Percentiles rank a stretch among this genome's conserved stretches.
phyloP scores from a whole-genome alignment of 805 yeast species.

The Candida dajiaensis region DNA sequence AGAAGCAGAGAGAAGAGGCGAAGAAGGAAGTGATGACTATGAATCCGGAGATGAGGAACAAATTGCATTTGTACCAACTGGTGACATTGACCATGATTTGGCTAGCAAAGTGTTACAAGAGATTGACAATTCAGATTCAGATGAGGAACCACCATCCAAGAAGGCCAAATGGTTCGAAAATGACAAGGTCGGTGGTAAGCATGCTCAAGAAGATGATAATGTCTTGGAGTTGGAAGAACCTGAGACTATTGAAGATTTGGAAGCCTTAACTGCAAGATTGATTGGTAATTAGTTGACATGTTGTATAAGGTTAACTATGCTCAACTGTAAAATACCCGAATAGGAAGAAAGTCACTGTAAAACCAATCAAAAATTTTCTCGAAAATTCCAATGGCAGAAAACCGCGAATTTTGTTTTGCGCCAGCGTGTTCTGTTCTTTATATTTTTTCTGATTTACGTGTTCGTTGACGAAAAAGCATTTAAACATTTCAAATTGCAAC shows the following conservation, averaged over 20 bases:
- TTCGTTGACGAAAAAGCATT: neutral
- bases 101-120: constrained; percentile 25
- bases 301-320: too few relatives aligned
- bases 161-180: constrained; percentile 34
- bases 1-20: constrained; percentile 59
- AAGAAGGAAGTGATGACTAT: constrained; percentile 7
- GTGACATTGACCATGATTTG: constrained; percentile 36
- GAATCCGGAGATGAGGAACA: constrained; percentile 22
- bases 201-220: constrained; percentile 24
- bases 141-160: constrained; percentile 26
- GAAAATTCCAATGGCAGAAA: neutral
- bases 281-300: constrained; percentile 15
- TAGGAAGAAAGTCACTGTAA: too few relatives aligned
- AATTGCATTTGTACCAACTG: constrained; percentile 16
- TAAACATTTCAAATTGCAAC: neutral
- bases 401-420: constrained; percentile 6
- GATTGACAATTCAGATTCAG: constrained; percentile 17
- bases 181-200: constrained; percentile 27
- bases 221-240: constrained; percentile 81
- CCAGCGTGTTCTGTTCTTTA: constrained; percentile 14
- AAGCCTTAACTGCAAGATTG: constrained; percentile 65
- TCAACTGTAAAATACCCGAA: too few relatives aligned
- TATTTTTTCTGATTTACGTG: neutral
- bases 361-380: neutral
- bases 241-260: constrained; percentile 87